A percentile compares a stretch with the other conserved stretches of the same genome.
Evolutionary conservation across 768 basidiomycete species (phyloP).

Genomic region (Tulasnella sp.): DNA sequence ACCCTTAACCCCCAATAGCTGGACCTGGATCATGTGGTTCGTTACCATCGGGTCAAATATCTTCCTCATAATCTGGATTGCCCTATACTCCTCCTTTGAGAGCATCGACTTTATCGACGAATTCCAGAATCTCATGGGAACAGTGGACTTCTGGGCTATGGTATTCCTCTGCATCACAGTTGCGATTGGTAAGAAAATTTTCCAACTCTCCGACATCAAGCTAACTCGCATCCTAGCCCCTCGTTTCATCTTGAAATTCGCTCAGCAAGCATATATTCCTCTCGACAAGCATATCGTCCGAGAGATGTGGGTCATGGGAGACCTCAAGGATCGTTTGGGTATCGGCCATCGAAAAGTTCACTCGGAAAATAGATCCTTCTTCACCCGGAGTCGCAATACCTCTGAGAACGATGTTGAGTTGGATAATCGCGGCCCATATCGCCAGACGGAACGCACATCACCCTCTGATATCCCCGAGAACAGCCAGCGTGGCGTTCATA

Average conservation of each 20-base stretch:
- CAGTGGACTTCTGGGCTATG: conserved; percentile 72
- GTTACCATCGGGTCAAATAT: conserved; percentile 65
- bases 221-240: conserved; percentile 42
- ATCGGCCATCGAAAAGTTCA: conserved; percentile 26
- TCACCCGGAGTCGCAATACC: conserved; percentile 3
- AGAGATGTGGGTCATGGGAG: conserved; percentile 78
- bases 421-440: conserved; percentile 1
- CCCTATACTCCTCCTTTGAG: conserved; percentile 70
- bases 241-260: conserved; percentile 63
- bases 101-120: conserved; percentile 62
- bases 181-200: conserved; percentile 49
- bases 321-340: conserved; percentile 70
- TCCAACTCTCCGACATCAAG: conserved; percentile 16
- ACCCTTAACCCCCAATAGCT: conserved; percentile 31
- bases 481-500: no score
- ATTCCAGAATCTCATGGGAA: conserved; percentile 58
- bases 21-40: conserved; percentile 77
- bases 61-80: conserved; percentile 79
- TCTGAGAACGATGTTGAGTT: conserved; percentile 12
- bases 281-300: conserved; percentile 83
- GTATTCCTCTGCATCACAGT: conserved; percentile 55
- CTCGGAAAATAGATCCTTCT: conserved; percentile 11
- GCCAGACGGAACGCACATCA: no score
- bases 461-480: no score
- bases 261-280: conserved; percentile 57